Evolutionary conservation across 2,329 filamentous ascomycete genomes (phyloP), one percentile per base, ranked within the genome.

Genomic region (Diplodia intermedia): DNA sequence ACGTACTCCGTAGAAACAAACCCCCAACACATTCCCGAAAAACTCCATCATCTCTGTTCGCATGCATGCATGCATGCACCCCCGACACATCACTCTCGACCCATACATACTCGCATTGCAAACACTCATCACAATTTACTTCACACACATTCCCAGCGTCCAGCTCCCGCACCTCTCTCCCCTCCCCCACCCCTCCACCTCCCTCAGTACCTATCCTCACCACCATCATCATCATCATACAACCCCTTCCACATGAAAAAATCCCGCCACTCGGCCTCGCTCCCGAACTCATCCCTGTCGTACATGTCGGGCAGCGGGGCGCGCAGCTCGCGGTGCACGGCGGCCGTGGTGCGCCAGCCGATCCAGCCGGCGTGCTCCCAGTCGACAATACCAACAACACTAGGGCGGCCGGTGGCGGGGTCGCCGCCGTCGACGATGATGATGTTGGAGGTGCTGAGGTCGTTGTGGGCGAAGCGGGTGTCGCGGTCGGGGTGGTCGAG

Each of bases 301-400:
- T 38, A 63, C 60, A 63, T 63, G 3, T 52, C 55, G 20, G n/a
- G 26, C 54, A 60, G 23, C 43, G 56, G 68, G 31, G 66, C 54
- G 29, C 69, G 55, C 7, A 70, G 65, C 53, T 60, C 38, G 14
- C 31, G 29, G 65, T 71, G 70, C 18, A 71, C 56, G 15, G 40
- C 31, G n/a, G 20, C 57, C 12, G 69, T 69, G 47, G 52, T 70
- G 50, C 69, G 66, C 65, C 69, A 69, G 38, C 70, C 70, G 54
- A 71, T 68, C 43, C 65, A 70, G 31, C 70, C 70, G 15, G 69
- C 70, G 61, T 69, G 70, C 68, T 70, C 70, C 70, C 70, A 69
- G 47, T 71, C 69, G 23, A 69, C 31, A 15, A 71, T 56, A n/a
- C 62, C 70, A 14, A 69, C 68, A 29, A 71, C 65, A 29, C 20